Base-by-base conservation (phyloP, 108 stramenopile species). In the Parietichytrium sp. region DNA sequence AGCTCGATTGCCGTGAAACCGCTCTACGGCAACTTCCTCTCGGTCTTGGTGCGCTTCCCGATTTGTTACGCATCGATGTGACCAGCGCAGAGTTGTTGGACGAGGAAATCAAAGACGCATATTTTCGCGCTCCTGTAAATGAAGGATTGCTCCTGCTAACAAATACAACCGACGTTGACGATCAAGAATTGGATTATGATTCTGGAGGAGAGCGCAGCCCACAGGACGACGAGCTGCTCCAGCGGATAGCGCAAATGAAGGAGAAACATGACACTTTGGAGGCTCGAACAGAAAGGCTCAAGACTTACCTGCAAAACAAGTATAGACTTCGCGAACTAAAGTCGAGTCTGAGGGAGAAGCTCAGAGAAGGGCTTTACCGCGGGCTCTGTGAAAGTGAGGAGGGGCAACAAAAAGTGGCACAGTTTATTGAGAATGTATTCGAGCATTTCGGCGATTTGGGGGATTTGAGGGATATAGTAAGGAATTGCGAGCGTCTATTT, bases 401-500 rank as follows among this genome's bases (percentile, higher is more conserved):
- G 12, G 61, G 61, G 6, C 42, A n/a, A 6, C 10, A 1, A 6
- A 8, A 72, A 27, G 20, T 72, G 10, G 42, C 20, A 1, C 38
- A 33, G 2, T 25, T 72, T 1, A 72, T 72, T 42, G 45, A 72
- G 45, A 42, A 72, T 7, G 42, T 72, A 8, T 45, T n/a, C 61
- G 45, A 72, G 20, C 38, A 6, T 10, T 72, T 72, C 25, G 38
- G n/a, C 15, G 61, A 72, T 10, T 25, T 38, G 6, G 61, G 45
- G 6, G 25, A n/a, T 10, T 72, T 72, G 36, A 42, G 38, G 45
- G 61, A 72, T 25, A 42, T 72, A 6, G 25, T 72, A 2, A 33
- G 61, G 8, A 72, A 72, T 20, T 72, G 61, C 42, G 61, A 72
- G 23, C 61, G 61, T 45, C 61, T 72, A 6, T 45, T 72, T 10